Conservation (phyloP, 805 yeast species). For the Candida maesae region DNA sequence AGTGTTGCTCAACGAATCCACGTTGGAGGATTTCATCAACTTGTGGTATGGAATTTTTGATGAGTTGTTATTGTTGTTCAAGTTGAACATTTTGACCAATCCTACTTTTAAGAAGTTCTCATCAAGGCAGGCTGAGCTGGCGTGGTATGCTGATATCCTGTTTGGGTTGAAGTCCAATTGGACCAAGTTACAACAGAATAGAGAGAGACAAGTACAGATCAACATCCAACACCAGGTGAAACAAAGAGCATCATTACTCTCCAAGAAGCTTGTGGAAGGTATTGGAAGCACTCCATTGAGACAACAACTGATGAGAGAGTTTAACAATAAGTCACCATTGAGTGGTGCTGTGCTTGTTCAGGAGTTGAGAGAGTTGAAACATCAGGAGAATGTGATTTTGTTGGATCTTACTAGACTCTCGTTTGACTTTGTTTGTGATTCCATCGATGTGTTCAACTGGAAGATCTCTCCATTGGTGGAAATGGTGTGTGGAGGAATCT, state of each 20-base stretch:
- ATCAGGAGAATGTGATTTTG: constrained; percentile 33
- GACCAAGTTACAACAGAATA: constrained; percentile 37
- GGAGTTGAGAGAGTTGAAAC: constrained; percentile 32
- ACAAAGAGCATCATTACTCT: constrained; percentile 44
- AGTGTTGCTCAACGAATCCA: constrained; percentile 39
- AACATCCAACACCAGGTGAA: constrained; percentile 60
- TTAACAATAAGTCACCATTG: constrained; percentile 21
- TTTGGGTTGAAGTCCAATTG: constrained; percentile 52
- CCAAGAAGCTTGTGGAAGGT: constrained; percentile 34
- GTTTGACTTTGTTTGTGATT: constrained; percentile 46
- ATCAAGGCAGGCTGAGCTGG: constrained; percentile 54
- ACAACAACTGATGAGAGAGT: constrained; percentile 30
- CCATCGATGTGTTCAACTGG: constrained; percentile 42
- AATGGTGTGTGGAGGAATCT: constrained; percentile 19
- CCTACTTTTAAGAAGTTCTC: constrained; percentile 37
- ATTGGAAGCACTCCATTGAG: constrained; percentile 27
- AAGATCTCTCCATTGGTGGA: constrained; percentile 26
- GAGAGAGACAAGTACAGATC: constrained; percentile 47
- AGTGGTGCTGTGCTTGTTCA: constrained; percentile 9
- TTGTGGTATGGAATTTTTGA: constrained; percentile 65
- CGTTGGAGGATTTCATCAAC: constrained; percentile 49
- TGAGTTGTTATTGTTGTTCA: constrained; percentile 55
- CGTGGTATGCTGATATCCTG: constrained; percentile 68
- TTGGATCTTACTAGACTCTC: constrained; percentile 40
- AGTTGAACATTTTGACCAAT: constrained; percentile 44